Conservation (phyloP, 495 filamentous ascomycete genomes). For the Tuber umbilicatum region DNA sequence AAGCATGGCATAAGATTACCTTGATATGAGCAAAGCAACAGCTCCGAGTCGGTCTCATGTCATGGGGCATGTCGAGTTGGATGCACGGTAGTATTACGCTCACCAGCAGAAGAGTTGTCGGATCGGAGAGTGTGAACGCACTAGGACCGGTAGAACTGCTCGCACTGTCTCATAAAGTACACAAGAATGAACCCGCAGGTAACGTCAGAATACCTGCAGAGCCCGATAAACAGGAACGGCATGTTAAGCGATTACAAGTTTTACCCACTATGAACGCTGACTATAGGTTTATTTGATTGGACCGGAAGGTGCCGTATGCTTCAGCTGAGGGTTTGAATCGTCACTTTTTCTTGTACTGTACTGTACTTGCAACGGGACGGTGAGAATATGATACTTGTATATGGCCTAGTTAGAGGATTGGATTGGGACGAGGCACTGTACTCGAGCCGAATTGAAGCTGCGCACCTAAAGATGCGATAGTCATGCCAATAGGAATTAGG, state of each 20-base stretch:
- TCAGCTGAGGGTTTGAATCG: not conserved
- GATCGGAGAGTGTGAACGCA: not conserved
- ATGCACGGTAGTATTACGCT: not conserved
- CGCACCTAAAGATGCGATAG: too few species aligned
- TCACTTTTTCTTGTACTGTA: not conserved
- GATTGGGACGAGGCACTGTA: rapidly evolving
- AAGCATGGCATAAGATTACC: not conserved
- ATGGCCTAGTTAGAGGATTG: too few species aligned
- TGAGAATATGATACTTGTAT: too few species aligned
- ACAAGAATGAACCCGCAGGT: not conserved
- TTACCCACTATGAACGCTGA: not conserved
- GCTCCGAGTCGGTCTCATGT: not conserved
- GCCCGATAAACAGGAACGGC: not conserved
- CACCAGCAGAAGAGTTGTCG: not conserved
- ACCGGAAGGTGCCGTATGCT: not conserved
- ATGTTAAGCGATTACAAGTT: not conserved
- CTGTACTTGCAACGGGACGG: too few species aligned
- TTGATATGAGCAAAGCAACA: not conserved
- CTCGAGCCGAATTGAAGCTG: too few species aligned
- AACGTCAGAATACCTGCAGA: not conserved
- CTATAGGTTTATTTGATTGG: not conserved
- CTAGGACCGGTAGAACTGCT: not conserved
- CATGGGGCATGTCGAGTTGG: not conserved
- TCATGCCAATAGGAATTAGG: too few species aligned
- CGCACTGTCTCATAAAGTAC: not conserved